Base-by-base conservation (phyloP, 2,329 filamentous ascomycete species). In the Colletotrichum higginsianum region DNA sequence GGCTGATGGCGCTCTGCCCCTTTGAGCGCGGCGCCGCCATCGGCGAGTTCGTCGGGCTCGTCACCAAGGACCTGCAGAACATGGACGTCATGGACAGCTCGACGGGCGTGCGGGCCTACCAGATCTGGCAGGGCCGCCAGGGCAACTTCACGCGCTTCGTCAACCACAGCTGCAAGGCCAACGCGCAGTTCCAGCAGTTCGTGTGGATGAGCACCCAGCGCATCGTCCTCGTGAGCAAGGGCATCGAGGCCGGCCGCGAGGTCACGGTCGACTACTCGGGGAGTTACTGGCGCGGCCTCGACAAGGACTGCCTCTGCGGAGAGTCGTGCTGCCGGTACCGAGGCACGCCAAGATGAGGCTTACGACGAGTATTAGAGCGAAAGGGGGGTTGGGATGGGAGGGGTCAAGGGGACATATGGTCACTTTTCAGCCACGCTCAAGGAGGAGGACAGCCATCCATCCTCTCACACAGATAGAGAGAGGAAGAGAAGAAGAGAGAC, bases 81-180 rank as follows among this genome's bases (percentile, higher is more conserved):
- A 78, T 86, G 15, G 88, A 90, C 74, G 87, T 90, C 11, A 89
- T 90, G 87, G 80, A 86, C 65, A 83, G 83, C 38, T 83, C 82
- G 0, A 82, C 83, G 0, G 75, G 76, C 4, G 75, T 72, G 4
- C 73, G 68, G 38, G 75, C 74, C 2, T 90, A 89, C 74, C 88
- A 90, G 75, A 89, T 90, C 66, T 90, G 84, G 82, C 88, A 90
- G 75, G 88, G 87, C 0, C 78, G 79, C 65, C 83, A 85, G 77
- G 86, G 88, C 4, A 90, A 90, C 75, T 89, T 87, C 74, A 90
- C 88, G 2, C 82, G 87, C 0, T 90, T 90, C 74, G 85, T 89
- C 50, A 90, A 90, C 76, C 87, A 90, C 75, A 89, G 86, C 55
- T 90, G 88, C 77, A 84, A 85, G 18, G 85, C 88, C 2, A 90